Percentiles rank a stretch among this genome's conserved stretches.
Evolutionary conservation across 257 asterid genomes (phyloP).

Genomic region (Solanum pinnatisectum): DNA sequence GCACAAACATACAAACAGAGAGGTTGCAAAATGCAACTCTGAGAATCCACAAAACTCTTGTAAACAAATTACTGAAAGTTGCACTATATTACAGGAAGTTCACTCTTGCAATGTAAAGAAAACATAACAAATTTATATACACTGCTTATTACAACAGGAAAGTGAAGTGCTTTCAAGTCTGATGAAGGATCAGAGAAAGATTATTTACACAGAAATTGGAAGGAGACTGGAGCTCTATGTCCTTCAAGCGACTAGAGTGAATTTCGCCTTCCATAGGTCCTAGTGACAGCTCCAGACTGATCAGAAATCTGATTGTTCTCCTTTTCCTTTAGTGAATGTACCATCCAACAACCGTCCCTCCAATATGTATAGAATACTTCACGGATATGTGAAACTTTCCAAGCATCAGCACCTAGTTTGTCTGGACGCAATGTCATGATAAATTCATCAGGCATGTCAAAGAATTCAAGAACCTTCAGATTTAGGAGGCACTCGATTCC

Average conservation of each 20-base stretch:
- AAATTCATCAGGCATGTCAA: constrained; percentile 7
- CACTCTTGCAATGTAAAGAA: neutral
- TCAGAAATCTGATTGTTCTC: neutral
- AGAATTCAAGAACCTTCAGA: constrained; percentile 4
- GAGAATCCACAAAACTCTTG: neutral
- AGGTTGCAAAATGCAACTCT: neutral
- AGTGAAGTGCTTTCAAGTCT: neutral
- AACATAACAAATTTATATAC: neutral
- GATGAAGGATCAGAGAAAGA: neutral
- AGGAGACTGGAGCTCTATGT: neutral
- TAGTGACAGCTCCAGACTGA: neutral
- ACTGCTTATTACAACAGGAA: neutral
- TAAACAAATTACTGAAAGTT: neutral
- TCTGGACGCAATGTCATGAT: neutral
- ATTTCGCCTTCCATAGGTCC: neutral
- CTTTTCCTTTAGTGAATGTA: neutral
- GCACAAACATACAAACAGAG: neutral
- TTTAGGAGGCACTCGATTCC: constrained; percentile 12
- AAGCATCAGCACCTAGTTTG: neutral
- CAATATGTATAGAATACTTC: neutral
- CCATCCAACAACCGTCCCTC: neutral
- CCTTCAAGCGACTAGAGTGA: neutral
- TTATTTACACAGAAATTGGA: neutral
- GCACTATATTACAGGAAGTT: neutral
- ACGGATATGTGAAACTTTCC: neutral